Evolutionary conservation across 495 filamentous ascomycete species (phyloP).

Genomic region (Aspergillus egyptiacus): DNA sequence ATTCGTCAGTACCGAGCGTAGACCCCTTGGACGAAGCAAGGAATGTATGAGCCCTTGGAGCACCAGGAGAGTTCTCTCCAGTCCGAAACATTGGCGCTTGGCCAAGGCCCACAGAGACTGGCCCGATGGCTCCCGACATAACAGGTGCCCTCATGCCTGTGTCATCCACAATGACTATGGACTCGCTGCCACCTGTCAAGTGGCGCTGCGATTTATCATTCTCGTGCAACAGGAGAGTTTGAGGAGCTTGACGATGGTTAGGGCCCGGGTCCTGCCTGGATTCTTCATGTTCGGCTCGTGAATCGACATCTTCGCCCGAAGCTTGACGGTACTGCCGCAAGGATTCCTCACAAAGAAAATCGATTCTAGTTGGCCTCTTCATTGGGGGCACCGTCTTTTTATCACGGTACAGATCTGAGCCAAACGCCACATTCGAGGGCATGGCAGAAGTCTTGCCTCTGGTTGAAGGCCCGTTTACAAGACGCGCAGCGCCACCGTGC

Average conservation of each 20-base stretch:
- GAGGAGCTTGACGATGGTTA: slow-evolving; percentile 1
- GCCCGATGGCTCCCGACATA: slow-evolving; percentile 33
- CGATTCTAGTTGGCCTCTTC: slow-evolving; percentile 50
- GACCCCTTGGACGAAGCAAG: slow-evolving; percentile 22
- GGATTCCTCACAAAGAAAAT: slow-evolving; percentile 73
- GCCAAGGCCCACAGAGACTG: neutral
- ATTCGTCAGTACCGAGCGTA: slow-evolving; percentile 24
- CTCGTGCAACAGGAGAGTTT: slow-evolving; percentile 6
- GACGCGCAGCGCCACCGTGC: slow-evolving; percentile 37
- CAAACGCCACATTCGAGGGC: slow-evolving; percentile 43
- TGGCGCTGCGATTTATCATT: slow-evolving; percentile 44
- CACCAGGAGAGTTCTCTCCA: slow-evolving; percentile 11
- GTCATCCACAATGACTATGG: slow-evolving; percentile 79
- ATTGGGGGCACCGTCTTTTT: slow-evolving; percentile 32
- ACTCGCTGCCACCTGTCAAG: slow-evolving; percentile 72
- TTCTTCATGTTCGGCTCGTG: slow-evolving; percentile 6
- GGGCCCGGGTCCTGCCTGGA: neutral
- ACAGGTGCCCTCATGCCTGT: slow-evolving; percentile 34
- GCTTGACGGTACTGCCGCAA: slow-evolving; percentile 53
- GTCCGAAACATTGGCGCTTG: slow-evolving; percentile 14
- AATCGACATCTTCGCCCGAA: slow-evolving; percentile 15
- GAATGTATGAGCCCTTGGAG: slow-evolving; percentile 18
- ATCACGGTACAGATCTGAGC: slow-evolving; percentile 42
- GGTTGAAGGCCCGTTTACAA: slow-evolving; percentile 34
- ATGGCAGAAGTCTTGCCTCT: slow-evolving; percentile 41